phyloP scores from a whole-genome alignment of 2,329 filamentous ascomycete genomes.

The Diaporthe capsici region DNA sequence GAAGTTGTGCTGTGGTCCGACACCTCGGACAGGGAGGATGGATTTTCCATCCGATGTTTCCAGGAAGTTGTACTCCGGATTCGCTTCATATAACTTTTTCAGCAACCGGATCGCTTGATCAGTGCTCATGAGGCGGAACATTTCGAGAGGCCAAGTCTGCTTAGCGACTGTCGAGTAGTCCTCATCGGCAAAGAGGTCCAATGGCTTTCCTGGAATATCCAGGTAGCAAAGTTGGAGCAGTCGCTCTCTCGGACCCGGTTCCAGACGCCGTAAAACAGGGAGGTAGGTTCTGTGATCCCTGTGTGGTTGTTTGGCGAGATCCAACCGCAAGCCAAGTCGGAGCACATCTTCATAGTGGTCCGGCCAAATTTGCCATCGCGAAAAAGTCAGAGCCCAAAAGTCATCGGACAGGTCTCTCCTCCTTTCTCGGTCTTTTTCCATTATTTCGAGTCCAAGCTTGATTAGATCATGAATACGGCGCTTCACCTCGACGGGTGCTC shows the following conservation, averaged over 20 bases:
- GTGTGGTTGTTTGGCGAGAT: not conserved
- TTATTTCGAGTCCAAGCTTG: constrained; percentile 23
- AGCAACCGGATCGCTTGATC: constrained; percentile 7
- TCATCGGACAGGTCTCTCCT: not conserved
- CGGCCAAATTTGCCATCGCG: constrained; percentile 23
- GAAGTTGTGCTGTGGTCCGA: constrained; percentile 23
- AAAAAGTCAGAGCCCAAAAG: constrained; percentile 20
- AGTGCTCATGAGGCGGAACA: constrained; percentile 12
- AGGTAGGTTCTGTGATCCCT: not conserved
- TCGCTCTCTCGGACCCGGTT: not conserved
- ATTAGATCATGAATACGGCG: constrained; percentile 1
- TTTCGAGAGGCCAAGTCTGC: constrained; percentile 9
- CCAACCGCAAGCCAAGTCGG: constrained; percentile 7
- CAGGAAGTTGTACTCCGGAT: constrained; percentile 29
- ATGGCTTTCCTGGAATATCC: constrained; percentile 6
- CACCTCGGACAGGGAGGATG: not conserved
- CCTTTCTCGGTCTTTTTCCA: not conserved
- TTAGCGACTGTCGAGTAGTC: constrained; percentile 2
- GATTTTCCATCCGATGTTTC: not conserved
- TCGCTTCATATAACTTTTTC: constrained; percentile 29
- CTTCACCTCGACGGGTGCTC: not conserved
- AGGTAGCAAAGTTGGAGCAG: constrained; percentile 31
- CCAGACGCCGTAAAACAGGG: not conserved
- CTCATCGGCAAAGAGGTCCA: constrained; percentile 22
- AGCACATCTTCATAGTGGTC: constrained; percentile 27